phyloP scores from a whole-genome alignment of 371 early-diverging fungal species.

The Sporodiniella umbellata region DNA sequence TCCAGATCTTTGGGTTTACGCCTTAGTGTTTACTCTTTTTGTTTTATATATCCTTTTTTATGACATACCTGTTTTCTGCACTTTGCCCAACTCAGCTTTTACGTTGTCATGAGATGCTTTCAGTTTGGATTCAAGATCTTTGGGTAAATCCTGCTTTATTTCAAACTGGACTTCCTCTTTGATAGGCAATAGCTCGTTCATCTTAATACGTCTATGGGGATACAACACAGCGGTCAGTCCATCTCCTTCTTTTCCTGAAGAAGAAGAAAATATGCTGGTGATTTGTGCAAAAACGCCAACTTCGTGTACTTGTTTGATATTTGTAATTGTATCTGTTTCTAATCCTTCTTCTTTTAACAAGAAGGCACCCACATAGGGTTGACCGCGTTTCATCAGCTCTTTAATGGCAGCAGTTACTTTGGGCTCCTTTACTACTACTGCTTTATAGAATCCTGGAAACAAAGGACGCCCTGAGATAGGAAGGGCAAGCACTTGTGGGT shows the following conservation, averaged over 20 bases:
- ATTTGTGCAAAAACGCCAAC: slow-evolving; percentile 98
- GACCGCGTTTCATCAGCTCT: slow-evolving; percentile 83
- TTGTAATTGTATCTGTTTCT: slow-evolving; percentile 80
- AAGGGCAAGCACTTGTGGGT: slow-evolving; percentile 89
- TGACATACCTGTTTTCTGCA: too few relatives aligned
- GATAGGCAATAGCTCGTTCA: slow-evolving; percentile 64
- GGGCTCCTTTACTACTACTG: slow-evolving; percentile 92
- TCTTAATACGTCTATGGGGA: slow-evolving; percentile 89
- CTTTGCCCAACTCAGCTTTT: too few relatives aligned
- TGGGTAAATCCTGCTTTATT: slow-evolving; percentile 9
- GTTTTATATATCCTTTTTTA: slow-evolving; percentile 15
- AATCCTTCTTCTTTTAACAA: slow-evolving; percentile 84
- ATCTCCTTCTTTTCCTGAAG: slow-evolving; percentile 67
- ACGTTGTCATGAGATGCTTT: too few relatives aligned
- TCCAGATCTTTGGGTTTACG: slow-evolving; percentile 9
- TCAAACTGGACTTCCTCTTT: slow-evolving; percentile 8
- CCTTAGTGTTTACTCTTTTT: too few relatives aligned
- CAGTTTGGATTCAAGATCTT: slow-evolving; percentile 4
- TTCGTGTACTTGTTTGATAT: slow-evolving; percentile 75
- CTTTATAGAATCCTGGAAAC: slow-evolving; percentile 97
- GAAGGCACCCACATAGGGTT: slow-evolving; percentile 95
- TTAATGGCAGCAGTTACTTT: slow-evolving; percentile 89
- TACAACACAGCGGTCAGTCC: slow-evolving; percentile 93
- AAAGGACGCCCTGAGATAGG: slow-evolving; percentile 93
- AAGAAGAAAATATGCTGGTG: slow-evolving; percentile 90